Base-by-base conservation (phyloP, 768 basidiomycete genomes). In the Rhodotorula toruloides region DNA sequence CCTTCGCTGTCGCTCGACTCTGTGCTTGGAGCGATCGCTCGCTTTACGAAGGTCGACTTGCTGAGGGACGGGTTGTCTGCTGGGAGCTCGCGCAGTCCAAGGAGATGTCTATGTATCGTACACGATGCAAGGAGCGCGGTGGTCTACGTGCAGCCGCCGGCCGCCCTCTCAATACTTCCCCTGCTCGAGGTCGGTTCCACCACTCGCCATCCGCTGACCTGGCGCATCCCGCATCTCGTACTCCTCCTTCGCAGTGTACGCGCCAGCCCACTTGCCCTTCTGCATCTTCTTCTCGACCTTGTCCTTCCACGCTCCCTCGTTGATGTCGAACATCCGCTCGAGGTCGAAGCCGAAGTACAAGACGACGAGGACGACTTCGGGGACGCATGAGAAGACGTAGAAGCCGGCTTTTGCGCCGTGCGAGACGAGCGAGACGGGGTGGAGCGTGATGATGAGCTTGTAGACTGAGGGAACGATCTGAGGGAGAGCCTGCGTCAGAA, bases 341-440 rank as follows among this genome's bases (percentile, higher is more conserved):
- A 65, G 57, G 57, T 58, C 32, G 50, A 46, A 11, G n/a, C 27
- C 52, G 21, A 53, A n/a, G 42, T 14, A 44, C 1, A 39, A 1
- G 34, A 53, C 12, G 4, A 14, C 21, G 21, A n/a, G 36, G 50
- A 58, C 19, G 6, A 11, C 21, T n/a, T 65, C 63, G 29, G 63
- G 63, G 6, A 58, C 43, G 21, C 19, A 1, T n/a, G 16, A 47
- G 32, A 58, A 21, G 57, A 58, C 22, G 57, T 65, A 65, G 52
- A 65, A 65, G 50, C n/a, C 57, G 42, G 63, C 63, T 42, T 65
- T 65, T 25, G 44, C 36, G n/a, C 43, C 16, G 11, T 19, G 4
- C 3, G 50, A 47, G 50, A 39, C 3, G 12, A 21, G 44, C 36
- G 58, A 32, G 10, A 52, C 4, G 3, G 63, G 43, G 14, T 32